A percentile compares a stretch with the other conserved stretches of the same genome.
Evolutionary conservation across 2,329 filamentous ascomycete genomes (phyloP).

Genomic region (Aspergillus chevalieri): DNA sequence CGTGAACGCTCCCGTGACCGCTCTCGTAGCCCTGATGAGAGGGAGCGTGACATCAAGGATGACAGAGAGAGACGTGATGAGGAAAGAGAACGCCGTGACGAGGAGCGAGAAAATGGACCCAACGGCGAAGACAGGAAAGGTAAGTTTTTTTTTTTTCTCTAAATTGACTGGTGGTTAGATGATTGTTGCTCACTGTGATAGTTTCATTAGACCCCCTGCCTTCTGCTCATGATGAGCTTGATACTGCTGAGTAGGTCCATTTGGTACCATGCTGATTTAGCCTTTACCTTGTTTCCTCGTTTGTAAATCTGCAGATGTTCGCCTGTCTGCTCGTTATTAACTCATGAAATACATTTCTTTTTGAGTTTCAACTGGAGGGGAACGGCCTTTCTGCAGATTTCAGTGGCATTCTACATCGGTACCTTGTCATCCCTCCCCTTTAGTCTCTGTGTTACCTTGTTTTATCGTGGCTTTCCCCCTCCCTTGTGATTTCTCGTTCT

Average conservation of each 20-base stretch:
- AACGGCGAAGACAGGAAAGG: constrained; percentile 91
- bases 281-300: neutral
- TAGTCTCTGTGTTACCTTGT: neutral
- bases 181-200: constrained; percentile 19
- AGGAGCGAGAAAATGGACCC: constrained; percentile 67
- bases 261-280: constrained; percentile 30
- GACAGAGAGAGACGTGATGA: constrained; percentile 46
- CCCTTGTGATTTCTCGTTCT: neutral
- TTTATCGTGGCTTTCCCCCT: constrained; percentile 1
- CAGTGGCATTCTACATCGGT: constrained; percentile 3
- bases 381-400: neutral
- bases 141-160: constrained; percentile 33
- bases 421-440: constrained; percentile 1
- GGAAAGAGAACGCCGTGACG: constrained; percentile 63
- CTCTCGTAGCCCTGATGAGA: constrained; percentile 63
- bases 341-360: neutral
- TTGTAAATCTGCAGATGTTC: neutral
- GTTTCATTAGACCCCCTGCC: constrained; percentile 67
- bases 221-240: constrained; percentile 85
- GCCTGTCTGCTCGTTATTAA: neutral
- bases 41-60: constrained; percentile 46
- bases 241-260: constrained; percentile 70
- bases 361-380: neutral
- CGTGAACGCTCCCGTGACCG: constrained; percentile 65
- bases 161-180: neutral